Base-by-base conservation (phyloP, 139 green algal genomes). In the Desmodesmus armatus region DNA sequence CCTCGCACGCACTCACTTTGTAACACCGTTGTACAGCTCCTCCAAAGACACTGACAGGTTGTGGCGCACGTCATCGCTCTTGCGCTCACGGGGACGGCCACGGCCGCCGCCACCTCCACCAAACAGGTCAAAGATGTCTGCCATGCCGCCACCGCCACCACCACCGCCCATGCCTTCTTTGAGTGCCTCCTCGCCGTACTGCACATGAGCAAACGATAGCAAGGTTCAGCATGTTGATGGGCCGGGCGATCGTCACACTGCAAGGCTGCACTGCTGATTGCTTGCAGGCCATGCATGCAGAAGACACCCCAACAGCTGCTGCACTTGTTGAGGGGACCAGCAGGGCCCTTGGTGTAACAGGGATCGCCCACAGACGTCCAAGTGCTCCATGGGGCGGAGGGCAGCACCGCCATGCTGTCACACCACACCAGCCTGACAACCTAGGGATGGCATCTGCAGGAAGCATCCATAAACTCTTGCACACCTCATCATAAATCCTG, bases 101-200 rank as follows among this genome's bases (percentile, higher is more conserved):
- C 92, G 87, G 13, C 93, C 67, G 21, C 93, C 89, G 33, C 96
- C 95, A 51, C 93, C 92, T 23, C 92, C 92, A 31, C 44, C 77
- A 2, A 85, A 37, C 23, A 93, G 93, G 74, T 96, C 96, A 84
- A 99, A 99, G 41, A 99, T 96, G 87, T 99, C 97, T 4, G 88
- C 81, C 89, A 98, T 96, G 65, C 94, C 94, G 74, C 89, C 91
- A 31, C 92, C 92, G 31, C 90, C 91, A 43, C 89, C 92, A 66
- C 93, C 93, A 41, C 94, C 94, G 29, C 91, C 93, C 89, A 96
- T 95, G 67, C 96, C 96, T 85, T 99, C 97, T 91, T 99, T 99
- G 44, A 99, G 86, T 0, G 96, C 97, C 55, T 99, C 97, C 89
- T 99, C 97, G n/a, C 97, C 97, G 89, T 98, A 99, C 94, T 99